A percentile compares a stretch with the other conserved stretches of the same genome.
These are phyloP conservation scores for Gamarada debralockiae DNA, from an alignment of 495 filamentous ascomycete species.

Conservation along the genomic window DNA sequence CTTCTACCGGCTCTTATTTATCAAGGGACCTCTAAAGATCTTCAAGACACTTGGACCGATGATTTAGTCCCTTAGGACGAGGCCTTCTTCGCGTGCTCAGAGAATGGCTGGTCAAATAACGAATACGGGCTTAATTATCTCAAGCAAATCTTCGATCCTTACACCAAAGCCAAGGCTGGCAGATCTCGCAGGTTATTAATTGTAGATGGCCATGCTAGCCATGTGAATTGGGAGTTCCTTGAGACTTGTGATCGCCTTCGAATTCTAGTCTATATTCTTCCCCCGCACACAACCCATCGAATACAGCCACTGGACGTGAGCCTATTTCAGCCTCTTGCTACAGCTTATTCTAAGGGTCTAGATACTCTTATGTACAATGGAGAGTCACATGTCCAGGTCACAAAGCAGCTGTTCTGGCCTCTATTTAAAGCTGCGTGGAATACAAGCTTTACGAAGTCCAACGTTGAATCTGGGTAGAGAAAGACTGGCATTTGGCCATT, in stretches of 20 bases:
- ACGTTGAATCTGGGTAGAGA: not conserved
- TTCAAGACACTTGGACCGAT: not conserved
- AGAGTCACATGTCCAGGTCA: not conserved
- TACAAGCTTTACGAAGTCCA: not conserved
- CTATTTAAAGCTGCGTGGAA: not conserved
- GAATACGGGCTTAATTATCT: not conserved
- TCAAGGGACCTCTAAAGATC: not conserved
- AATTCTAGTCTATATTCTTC: conserved; percentile 14
- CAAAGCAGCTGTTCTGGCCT: not conserved
- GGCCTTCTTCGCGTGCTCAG: not conserved
- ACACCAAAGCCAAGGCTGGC: not conserved
- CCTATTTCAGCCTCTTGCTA: conserved; percentile 8
- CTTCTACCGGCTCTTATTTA: conserved; percentile 12
- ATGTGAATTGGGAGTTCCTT: conserved; percentile 16
- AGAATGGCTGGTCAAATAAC: conserved; percentile 3
- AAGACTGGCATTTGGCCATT: not conserved
- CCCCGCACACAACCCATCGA: conserved; percentile 10
- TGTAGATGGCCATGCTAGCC: conserved; percentile 11
- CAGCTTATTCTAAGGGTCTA: not conserved
- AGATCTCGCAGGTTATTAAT: conserved; percentile 1
- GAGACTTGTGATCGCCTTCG: not conserved
- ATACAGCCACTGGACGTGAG: conserved; percentile 15
- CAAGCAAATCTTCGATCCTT: not conserved
- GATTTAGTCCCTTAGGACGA: not conserved
- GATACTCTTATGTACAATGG: not conserved